Conservation (phyloP, 495 filamentous ascomycete species). For the Glonium stellatum region DNA sequence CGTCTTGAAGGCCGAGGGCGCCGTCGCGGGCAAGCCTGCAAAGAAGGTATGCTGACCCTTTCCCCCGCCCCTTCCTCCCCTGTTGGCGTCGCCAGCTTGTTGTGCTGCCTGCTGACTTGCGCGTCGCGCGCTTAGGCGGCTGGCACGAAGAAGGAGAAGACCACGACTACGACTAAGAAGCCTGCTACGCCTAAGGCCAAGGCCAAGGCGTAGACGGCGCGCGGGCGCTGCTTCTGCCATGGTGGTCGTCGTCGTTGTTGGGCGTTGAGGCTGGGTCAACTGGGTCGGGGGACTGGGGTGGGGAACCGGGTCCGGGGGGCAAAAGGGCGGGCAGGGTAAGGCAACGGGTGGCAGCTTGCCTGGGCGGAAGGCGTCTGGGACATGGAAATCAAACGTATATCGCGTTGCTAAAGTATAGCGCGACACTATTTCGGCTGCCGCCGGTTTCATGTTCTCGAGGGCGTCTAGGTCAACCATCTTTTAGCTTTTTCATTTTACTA, state of each 20-base stretch:
- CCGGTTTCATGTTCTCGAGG: too few relatives aligned
- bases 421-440: too few relatives aligned
- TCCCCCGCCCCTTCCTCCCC: not conserved
- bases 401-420: too few relatives aligned
- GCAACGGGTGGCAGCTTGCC: too few relatives aligned
- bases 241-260: not conserved
- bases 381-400: too few relatives aligned
- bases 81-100: not conserved
- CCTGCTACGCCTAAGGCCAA: conserved; percentile 13
- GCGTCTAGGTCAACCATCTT: too few relatives aligned
- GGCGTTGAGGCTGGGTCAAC: not conserved
- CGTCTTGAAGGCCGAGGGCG: conserved; percentile 30
- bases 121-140: conserved; percentile 11
- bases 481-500: too few relatives aligned
- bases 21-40: conserved; percentile 17
- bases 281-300: not conserved
- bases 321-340: too few relatives aligned
- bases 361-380: too few relatives aligned
- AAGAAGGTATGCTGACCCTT: conserved; percentile 27
- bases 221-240: not conserved
- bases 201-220: conserved; percentile 7
- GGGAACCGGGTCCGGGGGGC: not conserved
- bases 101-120: not conserved
- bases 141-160: conserved; percentile 22
- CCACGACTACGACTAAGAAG: conserved; percentile 18